A percentile compares a stretch with the other conserved stretches of the same genome.
phyloP scores from a whole-genome alignment of 2,329 filamentous ascomycete genomes.

The Allantophomopsis cytisporea region DNA sequence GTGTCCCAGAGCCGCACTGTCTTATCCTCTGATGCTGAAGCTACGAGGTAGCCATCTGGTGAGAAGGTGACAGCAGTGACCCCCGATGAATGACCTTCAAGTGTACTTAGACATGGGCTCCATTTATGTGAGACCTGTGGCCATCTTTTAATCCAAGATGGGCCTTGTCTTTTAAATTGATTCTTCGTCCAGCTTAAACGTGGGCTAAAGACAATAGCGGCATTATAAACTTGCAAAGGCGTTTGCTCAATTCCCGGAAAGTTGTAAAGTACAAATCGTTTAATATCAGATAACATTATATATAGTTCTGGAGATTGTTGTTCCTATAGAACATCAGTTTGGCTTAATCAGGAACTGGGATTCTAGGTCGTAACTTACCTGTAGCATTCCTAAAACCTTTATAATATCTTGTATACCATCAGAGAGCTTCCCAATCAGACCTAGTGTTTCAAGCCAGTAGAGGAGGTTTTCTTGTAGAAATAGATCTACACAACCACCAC shows the following conservation, averaged over 20 bases:
- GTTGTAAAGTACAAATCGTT: constrained; percentile 13
- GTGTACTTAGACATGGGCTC: constrained; percentile 10
- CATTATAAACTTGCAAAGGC: constrained; percentile 14
- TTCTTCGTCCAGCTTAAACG: constrained; percentile 4
- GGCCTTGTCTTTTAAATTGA: constrained; percentile 6
- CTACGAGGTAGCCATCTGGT: constrained; percentile 1
- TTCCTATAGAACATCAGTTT: no score
- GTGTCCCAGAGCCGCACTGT: constrained; percentile 6
- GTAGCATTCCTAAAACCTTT: no score
- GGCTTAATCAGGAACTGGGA: no score
- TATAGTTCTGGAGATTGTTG: no score
- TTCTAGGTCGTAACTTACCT: no score
- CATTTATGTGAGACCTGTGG: constrained; percentile 5
- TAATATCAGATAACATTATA: constrained; percentile 1
- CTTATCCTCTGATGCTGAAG: constrained; percentile 2
- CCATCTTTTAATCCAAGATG: constrained; percentile 6
- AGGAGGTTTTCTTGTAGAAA: no score
- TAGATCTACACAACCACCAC: no score
- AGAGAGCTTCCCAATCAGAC: no score
- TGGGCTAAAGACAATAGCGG: constrained; percentile 11
- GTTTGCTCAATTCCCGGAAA: constrained; percentile 8
- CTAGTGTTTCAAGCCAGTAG: no score
- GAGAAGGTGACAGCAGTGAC: constrained; percentile 4
- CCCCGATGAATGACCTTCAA: constrained; percentile 5
- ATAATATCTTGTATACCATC: no score